Evolutionary conservation across 371 early-diverging fungal species (phyloP), one percentile per base, ranked within the genome.

Genomic region (Amoeboaphelidium occidentale): DNA sequence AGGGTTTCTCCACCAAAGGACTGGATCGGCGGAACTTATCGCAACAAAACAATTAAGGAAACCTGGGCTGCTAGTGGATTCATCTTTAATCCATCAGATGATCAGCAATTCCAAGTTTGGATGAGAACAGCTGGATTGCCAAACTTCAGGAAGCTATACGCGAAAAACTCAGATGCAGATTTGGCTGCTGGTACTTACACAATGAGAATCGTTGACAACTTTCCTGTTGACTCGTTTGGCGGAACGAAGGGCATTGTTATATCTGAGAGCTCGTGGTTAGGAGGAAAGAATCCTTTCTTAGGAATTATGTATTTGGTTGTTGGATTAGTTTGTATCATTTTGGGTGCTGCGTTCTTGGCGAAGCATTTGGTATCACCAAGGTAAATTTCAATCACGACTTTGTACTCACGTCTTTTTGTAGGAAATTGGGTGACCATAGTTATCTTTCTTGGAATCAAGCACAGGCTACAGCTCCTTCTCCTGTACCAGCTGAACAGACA

Each of bases 61-160:
- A 32, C 39, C 39, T 32, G 39, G 39, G 39, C 39, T 17, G 39
- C 39, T 17, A 10, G 10, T 17, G 10, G 17, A 17, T 10, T 32
- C 10, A 32, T 32, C 39, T 32, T 32, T 32, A 32, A 32, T 32
- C 39, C 39, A 10, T 17, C 6, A 17, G 17, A 6, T 32, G 39
- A 63, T 49, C 55, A 94, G 64, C 69, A 79, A 43, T 80, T 97
- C 55, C 81, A 86, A 63, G 96, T 96, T n/a, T 98, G 99, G 99
- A 94, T 97, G 89, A 76, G 90, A 43, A 79, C 84, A 0, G 85
- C 94, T 3, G 92, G 92, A 0, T 67, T 96, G 50, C 92, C 97
- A 42, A 85, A 76, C 47, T 97, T 97, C 64, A 74, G 94, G 45
- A 98, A 98, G 64, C 67, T 96, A 28, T 97, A 87, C 72, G 89